Conservation (phyloP, 257 asterid species). For the Solanum arcanum region DNA sequence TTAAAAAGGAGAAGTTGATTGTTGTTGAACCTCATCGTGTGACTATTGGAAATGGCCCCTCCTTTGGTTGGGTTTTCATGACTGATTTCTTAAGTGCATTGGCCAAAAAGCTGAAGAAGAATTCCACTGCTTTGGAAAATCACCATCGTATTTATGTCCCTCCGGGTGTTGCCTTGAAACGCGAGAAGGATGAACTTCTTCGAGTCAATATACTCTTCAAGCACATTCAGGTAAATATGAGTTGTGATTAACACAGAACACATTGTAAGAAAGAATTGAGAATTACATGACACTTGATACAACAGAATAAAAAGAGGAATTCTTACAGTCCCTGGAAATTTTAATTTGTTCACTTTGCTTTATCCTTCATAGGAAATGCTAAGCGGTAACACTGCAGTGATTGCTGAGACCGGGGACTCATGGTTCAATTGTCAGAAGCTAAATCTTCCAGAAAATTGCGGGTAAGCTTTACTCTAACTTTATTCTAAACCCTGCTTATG, state of each 20-base stretch:
- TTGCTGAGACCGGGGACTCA: slow-evolving; percentile 10
- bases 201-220: slow-evolving; percentile 23
- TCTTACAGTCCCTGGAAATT: background rate
- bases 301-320: background rate
- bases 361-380: slow-evolving; percentile 14
- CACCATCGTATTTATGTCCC: slow-evolving; percentile 18
- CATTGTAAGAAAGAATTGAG: background rate
- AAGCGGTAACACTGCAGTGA: slow-evolving; percentile 12
- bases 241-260: background rate
- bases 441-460: slow-evolving; percentile 19
- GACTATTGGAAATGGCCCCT: slow-evolving; percentile 20
- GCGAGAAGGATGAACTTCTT: slow-evolving; percentile 11
- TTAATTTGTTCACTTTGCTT: background rate
- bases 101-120: slow-evolving; percentile 15
- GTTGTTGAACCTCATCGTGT: slow-evolving; percentile 17
- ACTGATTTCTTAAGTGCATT: slow-evolving; percentile 12
- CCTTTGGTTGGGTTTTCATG: slow-evolving; percentile 27
- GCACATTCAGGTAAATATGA: slow-evolving; percentile 15
- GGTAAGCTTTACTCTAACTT: slow-evolving; percentile 3
- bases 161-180: slow-evolving; percentile 14
- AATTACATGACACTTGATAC: background rate
- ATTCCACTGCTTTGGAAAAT: slow-evolving; percentile 19
- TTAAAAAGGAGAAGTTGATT: slow-evolving; percentile 17
- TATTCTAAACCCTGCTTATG: background rate
- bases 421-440: slow-evolving; percentile 22